Evolutionary conservation across 2,329 filamentous ascomycete species (phyloP).

Genomic region (Neoascochyta sp.): DNA sequence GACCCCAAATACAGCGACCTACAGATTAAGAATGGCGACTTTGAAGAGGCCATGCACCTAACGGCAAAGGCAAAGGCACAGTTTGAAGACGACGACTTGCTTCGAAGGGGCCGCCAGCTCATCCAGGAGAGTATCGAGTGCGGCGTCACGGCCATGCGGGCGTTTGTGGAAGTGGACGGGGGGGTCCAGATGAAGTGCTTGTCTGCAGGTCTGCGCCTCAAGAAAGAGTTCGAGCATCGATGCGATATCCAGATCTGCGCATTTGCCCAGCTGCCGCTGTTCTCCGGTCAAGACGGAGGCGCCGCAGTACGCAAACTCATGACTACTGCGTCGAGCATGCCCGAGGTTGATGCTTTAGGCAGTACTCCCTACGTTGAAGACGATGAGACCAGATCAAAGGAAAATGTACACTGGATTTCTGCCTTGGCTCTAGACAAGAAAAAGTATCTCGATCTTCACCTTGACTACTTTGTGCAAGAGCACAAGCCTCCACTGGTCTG

Average conservation of each 20-base stretch:
- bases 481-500: constrained; percentile 51
- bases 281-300: constrained; percentile 52
- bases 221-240: constrained; percentile 50
- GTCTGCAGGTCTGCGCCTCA: constrained; percentile 55
- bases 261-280: constrained; percentile 68
- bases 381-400: constrained; percentile 45
- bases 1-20: constrained; percentile 59
- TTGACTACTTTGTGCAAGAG: constrained; percentile 64
- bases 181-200: constrained; percentile 58
- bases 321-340: constrained; percentile 40
- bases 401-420: constrained; percentile 63
- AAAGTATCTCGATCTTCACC: constrained; percentile 65
- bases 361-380: constrained; percentile 68
- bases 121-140: constrained; percentile 61
- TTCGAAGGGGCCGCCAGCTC: constrained; percentile 61
- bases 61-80: constrained; percentile 59
- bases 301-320: constrained; percentile 52
- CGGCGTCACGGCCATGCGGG: constrained; percentile 66
- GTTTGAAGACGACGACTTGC: constrained; percentile 61
- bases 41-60: constrained; percentile 60
- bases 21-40: constrained; percentile 58
- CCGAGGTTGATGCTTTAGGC: constrained; percentile 58
- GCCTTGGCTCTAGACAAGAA: constrained; percentile 48
- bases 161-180: constrained; percentile 68
- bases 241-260: constrained; percentile 64